Base-by-base conservation (phyloP, 805 yeast genomes). In the Saturnispora besseyi region DNA sequence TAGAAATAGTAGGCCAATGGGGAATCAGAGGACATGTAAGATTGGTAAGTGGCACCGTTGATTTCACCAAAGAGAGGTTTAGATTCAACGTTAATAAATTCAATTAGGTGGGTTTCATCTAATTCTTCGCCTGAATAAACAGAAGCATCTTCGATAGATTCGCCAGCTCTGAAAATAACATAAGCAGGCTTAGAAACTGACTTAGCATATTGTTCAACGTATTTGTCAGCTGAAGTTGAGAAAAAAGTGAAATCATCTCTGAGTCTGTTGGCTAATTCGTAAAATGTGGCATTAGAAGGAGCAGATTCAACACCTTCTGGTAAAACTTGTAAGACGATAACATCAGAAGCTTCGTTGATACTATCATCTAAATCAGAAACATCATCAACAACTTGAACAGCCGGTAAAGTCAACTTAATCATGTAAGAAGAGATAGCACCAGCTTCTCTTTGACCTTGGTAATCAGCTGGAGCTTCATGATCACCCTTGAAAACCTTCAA, bases 1-100 rank as follows among this genome's bases (percentile, higher is more conserved):
- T 86, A 88, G 74, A 93, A 93, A 67, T 85, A 81, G 76, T 90
- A 91, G 49, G 87, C 95, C 57, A 93, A 70, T 55, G 99, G 99
- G 50, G 80, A 56, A 33, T 79, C 76, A 52, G 89, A 71, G 50
- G 74, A 69, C 76, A 87, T 79, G 74, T 90, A 93, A 40, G 74
- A 63, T 68, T 76, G 72, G 76, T 84, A 93, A 55, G 93, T 83
- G 48, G 78, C 74, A 57, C 93, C 89, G 61, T 80, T 81, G 56
- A 91, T 79, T 69, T 90, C 96, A 62, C 95, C 96, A 59, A 90
- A 83, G 60, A 78, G 74, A 51, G 97, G 96, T 64, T 85, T 76
- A 45, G 83, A 68, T 71, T 89, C 93, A 57, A 69, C 66, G 49
- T 69, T 66, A 57, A 82, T 69, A 63, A 82, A 84, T 33, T 68